These are phyloP conservation scores for Phyllachora maydis DNA, from an alignment of 2,329 filamentous ascomycete genomes.

Conservation along the genomic window DNA sequence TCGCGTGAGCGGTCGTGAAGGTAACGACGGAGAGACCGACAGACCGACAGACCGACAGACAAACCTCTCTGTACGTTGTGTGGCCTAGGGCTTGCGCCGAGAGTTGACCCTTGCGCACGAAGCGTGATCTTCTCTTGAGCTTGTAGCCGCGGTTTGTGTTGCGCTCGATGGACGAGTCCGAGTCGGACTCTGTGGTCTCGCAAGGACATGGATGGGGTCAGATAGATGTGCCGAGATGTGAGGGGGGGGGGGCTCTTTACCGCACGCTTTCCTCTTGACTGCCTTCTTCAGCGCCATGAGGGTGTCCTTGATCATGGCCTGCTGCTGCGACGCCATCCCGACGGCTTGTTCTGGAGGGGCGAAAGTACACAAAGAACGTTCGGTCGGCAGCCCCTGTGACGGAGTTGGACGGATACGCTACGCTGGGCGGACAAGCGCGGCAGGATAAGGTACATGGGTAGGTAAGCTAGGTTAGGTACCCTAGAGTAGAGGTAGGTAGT, in stretches of 20 bases:
- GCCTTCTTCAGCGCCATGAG: conserved; percentile 49
- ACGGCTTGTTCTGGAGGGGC: conserved; percentile 1
- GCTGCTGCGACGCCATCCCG: conserved; percentile 30
- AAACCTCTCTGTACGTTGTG: conserved; percentile 50
- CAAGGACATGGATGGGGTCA: conserved; percentile 1
- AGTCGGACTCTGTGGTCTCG: conserved; percentile 44
- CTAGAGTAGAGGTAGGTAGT: no score
- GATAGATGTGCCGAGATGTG: not conserved
- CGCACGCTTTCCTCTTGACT: conserved; percentile 40
- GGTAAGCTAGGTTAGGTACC: no score
- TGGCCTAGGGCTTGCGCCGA: no score
- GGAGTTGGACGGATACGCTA: no score
- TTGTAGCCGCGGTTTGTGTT: conserved; percentile 62
- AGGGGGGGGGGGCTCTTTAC: conserved; percentile 17
- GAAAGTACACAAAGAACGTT: no score
- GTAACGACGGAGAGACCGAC: no score
- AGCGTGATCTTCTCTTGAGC: conserved; percentile 53
- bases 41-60: no score
- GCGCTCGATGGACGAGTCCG: conserved; percentile 49
- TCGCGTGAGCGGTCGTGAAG: no score
- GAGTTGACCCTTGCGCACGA: conserved; percentile 49
- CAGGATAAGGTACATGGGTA: no score
- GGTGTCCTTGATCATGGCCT: conserved; percentile 43
- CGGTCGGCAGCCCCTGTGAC: no score
- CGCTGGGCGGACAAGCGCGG: no score